Conservation (phyloP, 495 filamentous ascomycete genomes). For the Ramalina intermedia region DNA sequence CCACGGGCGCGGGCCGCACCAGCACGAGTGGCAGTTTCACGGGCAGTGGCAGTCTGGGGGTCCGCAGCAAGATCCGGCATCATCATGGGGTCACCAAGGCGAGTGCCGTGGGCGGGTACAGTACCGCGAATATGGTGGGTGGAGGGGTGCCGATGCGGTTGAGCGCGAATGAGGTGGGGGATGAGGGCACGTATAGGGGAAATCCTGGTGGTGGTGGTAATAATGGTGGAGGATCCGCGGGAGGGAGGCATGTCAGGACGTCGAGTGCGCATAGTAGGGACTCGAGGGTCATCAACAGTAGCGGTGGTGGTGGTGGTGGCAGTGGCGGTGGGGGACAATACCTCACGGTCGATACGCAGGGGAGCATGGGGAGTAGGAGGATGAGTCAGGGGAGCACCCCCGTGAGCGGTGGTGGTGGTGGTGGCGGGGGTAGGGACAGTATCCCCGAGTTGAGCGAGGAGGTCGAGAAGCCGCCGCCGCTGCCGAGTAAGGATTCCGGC, state of each 20-base stretch:
- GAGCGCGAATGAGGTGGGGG: conserved; percentile 87
- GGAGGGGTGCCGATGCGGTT: conserved; percentile 78
- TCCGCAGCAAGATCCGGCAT: conserved; percentile 65
- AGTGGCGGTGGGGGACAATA: background rate
- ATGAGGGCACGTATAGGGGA: conserved; percentile 39
- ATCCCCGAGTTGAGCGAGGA: conserved; percentile 39
- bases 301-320: background rate
- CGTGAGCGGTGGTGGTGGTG: conserved; percentile 41
- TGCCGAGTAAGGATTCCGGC: conserved; percentile 25
- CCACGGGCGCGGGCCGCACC: conserved; percentile 25
- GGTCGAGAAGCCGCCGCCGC: conserved; percentile 11
- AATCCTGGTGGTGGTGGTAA: background rate
- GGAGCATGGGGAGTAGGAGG: background rate
- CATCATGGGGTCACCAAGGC: conserved; percentile 60
- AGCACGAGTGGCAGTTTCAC: conserved; percentile 43
- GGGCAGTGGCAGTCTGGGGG: conserved; percentile 35
- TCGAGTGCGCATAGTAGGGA: too few relatives aligned
- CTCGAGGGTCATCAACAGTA: too few relatives aligned
- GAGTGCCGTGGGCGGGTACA: conserved; percentile 39
- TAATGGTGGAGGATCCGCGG: background rate
- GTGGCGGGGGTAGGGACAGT: conserved; percentile 28
- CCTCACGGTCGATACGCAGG: background rate
- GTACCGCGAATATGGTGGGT: conserved; percentile 54
- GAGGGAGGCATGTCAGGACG: background rate
- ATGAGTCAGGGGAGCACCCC: conserved; percentile 59